These are phyloP conservation scores for Carpinus fangiana DNA, from an alignment of 306 rosid species.

Conservation along the genomic window DNA sequence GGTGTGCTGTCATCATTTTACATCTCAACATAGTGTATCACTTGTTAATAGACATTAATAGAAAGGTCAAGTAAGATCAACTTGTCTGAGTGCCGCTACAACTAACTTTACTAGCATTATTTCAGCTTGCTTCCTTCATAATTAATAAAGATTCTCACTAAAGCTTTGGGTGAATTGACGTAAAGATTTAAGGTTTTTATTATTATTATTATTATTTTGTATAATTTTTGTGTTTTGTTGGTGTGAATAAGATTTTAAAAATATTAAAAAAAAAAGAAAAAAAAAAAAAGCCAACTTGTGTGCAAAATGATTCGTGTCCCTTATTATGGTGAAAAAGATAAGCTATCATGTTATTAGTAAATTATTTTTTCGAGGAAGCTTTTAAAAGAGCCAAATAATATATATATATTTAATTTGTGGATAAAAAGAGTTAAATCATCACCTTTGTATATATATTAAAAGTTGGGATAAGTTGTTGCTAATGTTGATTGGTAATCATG, in stretches of 20 bases:
- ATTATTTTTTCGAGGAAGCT: not conserved
- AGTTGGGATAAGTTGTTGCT: not conserved
- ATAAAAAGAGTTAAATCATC: too few relatives aligned
- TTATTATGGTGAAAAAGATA: not conserved
- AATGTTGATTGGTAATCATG: not conserved
- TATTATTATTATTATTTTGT: too few relatives aligned
- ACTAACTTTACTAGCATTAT: too few relatives aligned
- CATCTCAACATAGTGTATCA: not conserved
- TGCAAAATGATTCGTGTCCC: constrained; percentile 3
- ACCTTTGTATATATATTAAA: not conserved
- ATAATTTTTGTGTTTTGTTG: too few relatives aligned
- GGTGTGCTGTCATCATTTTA: not conserved
- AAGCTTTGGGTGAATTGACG: too few relatives aligned
- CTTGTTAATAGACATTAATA: not conserved
- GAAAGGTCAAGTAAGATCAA: not conserved
- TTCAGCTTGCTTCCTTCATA: too few relatives aligned
- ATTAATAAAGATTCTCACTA: too few relatives aligned
- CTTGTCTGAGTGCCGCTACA: not conserved
- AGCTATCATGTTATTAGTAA: not conserved
- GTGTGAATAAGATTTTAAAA: too few relatives aligned
- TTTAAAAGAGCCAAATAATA: not conserved
- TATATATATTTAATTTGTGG: not conserved
- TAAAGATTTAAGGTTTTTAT: too few relatives aligned
- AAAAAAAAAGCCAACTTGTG: not conserved
- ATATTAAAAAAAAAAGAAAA: too few relatives aligned